Evolutionary conservation across 495 filamentous ascomycete species (phyloP), one percentile per base, ranked within the genome.

Genomic region (Xylaria longipes): DNA sequence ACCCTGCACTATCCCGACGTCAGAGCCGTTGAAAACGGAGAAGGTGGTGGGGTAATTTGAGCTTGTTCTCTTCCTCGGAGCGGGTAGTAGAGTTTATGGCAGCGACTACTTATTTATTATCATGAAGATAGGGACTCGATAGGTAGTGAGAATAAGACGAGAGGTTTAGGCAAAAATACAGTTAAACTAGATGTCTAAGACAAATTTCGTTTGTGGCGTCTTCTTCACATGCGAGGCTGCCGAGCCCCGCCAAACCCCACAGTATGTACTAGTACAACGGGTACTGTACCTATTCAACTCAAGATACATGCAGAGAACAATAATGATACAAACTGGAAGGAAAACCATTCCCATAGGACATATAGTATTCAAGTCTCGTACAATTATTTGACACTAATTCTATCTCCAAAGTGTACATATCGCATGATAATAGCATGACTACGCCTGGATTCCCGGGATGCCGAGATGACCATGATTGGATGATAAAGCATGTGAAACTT

Each of bases 341-440:
- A n/a, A n/a, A n/a, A n/a, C n/a, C n/a, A n/a, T n/a, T n/a, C n/a
- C n/a, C n/a, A n/a, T 37, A 37, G 5, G 17, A 4, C 0, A 25
- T 22, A 14, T 12, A 58, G 4, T n/a, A 31, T 35, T 58, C 29
- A 58, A n/a, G 7, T 11, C 5, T 27, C 22, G 14, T 20, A 35
- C 15, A 7, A 35, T 5, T 8, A 35, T 17, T 33, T n/a, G 29
- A 33, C 54, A 52, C 27, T 9, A 5, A n/a, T 35, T 8, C 54
- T 29, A 58, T n/a, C 17, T 60, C 33, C 25, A 4, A 20, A 22
- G 9, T 60, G 15, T 22, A 33, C 27, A 66, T 52, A 52, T 66
- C 63, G 64, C 46, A 66, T 66, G 64, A 54, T 52, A 66, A 33
- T 37, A 66, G 64, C 12, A 12, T 66, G 64, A 66, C 43, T 52